Conservation (phyloP, 1,284 basidiomycete genomes). For the Hymenochaete sp. region DNA sequence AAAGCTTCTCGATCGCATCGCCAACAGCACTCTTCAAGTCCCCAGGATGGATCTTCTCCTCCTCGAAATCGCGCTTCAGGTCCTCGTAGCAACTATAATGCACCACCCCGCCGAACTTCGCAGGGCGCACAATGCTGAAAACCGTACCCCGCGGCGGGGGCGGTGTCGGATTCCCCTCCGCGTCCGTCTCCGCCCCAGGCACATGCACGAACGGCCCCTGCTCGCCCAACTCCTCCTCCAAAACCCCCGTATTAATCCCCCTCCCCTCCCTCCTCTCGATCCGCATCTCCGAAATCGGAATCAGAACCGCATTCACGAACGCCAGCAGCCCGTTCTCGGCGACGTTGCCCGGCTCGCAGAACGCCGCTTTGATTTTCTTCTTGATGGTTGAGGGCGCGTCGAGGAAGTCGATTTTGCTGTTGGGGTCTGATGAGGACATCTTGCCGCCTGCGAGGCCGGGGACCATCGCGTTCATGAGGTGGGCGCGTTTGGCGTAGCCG, state of each 20-base stretch:
- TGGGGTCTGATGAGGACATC: slow-evolving; percentile 97
- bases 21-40: slow-evolving; percentile 84
- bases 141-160: too few species aligned
- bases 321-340: slow-evolving; percentile 88
- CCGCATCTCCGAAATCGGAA: slow-evolving; percentile 78
- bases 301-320: slow-evolving; percentile 83
- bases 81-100: slow-evolving; percentile 68
- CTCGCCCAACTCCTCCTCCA: slow-evolving; percentile 35
- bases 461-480: slow-evolving; percentile 99
- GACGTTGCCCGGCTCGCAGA: slow-evolving; percentile 91
- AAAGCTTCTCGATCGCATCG: slow-evolving; percentile 69
- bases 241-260: slow-evolving; percentile 33
- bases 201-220: slow-evolving; percentile 59
- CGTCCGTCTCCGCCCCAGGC: slow-evolving; percentile 60
- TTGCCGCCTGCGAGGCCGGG: slow-evolving; percentile 93
- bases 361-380: slow-evolving; percentile 87
- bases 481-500: slow-evolving; percentile 91
- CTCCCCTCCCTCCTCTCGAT: slow-evolving; percentile 43
- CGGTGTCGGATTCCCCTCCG: too few species aligned
- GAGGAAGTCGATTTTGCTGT: slow-evolving; percentile 97
- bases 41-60: slow-evolving; percentile 77
- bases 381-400: slow-evolving; percentile 79
- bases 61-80: slow-evolving; percentile 71
- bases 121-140: slow-evolving; percentile 70
- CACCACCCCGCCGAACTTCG: slow-evolving; percentile 77